phyloP scores from a whole-genome alignment of 1,284 basidiomycete species.

The Boletus austroedulis region DNA sequence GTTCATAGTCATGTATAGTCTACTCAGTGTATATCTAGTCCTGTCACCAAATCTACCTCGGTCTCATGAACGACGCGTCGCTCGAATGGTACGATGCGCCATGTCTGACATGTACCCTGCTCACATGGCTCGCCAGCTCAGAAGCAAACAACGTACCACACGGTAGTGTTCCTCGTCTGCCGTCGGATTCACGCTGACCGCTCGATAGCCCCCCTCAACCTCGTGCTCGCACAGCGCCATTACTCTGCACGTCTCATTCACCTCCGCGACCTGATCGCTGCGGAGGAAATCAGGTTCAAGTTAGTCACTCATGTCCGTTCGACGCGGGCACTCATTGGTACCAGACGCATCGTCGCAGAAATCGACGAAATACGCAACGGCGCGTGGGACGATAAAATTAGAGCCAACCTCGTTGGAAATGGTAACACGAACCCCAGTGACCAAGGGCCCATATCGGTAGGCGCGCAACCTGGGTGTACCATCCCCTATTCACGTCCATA shows the following conservation, averaged over 20 bases:
- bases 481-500: background rate
- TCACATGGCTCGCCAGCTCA: slow-evolving; percentile 34
- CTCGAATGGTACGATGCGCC: slow-evolving; percentile 57
- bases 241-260: slow-evolving; percentile 70
- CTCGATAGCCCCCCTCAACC: slow-evolving; percentile 47
- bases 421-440: slow-evolving; percentile 6
- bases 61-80: slow-evolving; percentile 65
- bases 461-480: background rate
- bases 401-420: slow-evolving; percentile 38
- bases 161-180: slow-evolving; percentile 34
- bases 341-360: slow-evolving; percentile 57
- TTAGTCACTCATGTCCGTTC: slow-evolving; percentile 33
- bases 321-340: background rate
- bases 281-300: slow-evolving; percentile 79
- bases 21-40: slow-evolving; percentile 45
- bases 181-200: background rate
- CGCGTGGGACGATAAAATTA: slow-evolving; percentile 58
- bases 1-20: slow-evolving; percentile 14
- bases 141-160: slow-evolving; percentile 42
- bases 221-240: slow-evolving; percentile 69
- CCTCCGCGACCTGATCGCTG: slow-evolving; percentile 62
- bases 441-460: slow-evolving; percentile 9
- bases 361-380: slow-evolving; percentile 76
- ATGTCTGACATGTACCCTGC: background rate
- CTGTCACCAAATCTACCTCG: slow-evolving; percentile 63